Evolutionary conservation across 805 yeast genomes (phyloP).

Genomic region (Candida railenensis): DNA sequence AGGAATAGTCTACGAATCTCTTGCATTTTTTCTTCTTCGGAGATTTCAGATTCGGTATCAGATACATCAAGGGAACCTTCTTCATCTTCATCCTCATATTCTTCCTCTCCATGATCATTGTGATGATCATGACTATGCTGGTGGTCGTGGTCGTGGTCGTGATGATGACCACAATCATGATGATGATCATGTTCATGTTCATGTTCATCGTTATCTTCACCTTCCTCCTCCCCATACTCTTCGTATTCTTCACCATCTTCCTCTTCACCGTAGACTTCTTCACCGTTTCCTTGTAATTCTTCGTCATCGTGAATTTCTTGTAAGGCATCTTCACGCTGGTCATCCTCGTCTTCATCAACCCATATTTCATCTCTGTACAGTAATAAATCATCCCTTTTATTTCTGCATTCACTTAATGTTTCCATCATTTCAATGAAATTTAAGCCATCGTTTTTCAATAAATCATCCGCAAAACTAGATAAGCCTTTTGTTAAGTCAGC

Average conservation of each 20-base stretch:
- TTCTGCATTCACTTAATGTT: constrained; percentile 56
- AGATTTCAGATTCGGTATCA: constrained; percentile 34
- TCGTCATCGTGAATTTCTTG: background rate
- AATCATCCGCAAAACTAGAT: constrained; percentile 66
- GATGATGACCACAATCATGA: constrained; percentile 23
- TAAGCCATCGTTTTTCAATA: constrained; percentile 74
- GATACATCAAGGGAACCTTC: constrained; percentile 41
- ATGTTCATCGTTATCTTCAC: constrained; percentile 12
- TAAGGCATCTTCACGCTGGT: background rate
- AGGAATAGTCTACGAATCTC: constrained; percentile 82
- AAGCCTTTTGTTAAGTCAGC: constrained; percentile 15
- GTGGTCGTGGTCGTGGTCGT: constrained; percentile 27
- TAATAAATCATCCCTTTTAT: constrained; percentile 25
- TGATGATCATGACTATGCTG: constrained; percentile 27
- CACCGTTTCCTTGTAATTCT: background rate
- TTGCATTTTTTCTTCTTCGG: constrained; percentile 62
- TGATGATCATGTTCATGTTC: constrained; percentile 25
- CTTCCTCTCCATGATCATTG: constrained; percentile 25
- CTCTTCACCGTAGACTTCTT: background rate
- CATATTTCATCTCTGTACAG: constrained; percentile 11
- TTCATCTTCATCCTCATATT: constrained; percentile 39
- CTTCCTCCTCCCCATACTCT: background rate
- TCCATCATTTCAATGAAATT: constrained; percentile 80
- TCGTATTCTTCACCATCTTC: constrained; percentile 2
- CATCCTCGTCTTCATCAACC: constrained; percentile 8